Evolutionary conservation across 2,329 filamentous ascomycete genomes (phyloP).

Genomic region (Herpotrichia juniperi): DNA sequence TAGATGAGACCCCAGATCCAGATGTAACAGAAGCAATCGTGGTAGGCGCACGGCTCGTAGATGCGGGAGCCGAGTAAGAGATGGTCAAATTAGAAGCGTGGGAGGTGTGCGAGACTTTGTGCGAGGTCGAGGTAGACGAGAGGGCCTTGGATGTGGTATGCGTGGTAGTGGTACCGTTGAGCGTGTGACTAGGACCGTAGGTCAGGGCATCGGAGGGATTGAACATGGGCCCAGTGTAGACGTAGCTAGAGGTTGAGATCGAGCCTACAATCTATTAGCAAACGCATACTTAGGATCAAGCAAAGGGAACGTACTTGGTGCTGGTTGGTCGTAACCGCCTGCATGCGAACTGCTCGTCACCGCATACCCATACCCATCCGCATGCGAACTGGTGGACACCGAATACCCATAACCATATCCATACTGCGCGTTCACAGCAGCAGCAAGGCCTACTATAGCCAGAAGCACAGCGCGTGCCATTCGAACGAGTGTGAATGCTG

Average conservation of each 20-base stretch:
- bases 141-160: not conserved
- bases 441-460: not conserved
- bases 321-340: not conserved
- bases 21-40: not conserved
- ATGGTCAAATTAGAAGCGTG: not conserved
- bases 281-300: not conserved
- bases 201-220: not conserved
- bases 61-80: not conserved
- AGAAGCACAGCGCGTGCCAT: not conserved
- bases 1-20: not conserved
- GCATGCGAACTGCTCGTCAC: not conserved
- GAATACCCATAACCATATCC: too few species aligned
- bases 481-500: not conserved
- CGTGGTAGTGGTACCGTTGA: not conserved
- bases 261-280: not conserved
- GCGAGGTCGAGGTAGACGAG: not conserved
- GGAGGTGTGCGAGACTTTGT: not conserved
- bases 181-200: not conserved
- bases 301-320: not conserved
- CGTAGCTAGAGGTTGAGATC: not conserved
- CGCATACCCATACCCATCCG: not conserved
- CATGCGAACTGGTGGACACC: not conserved
- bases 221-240: conserved; percentile 1
- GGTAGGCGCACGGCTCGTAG: not conserved
- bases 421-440: too few species aligned